A percentile compares a stretch with the other conserved stretches of the same genome.
phyloP scores from a whole-genome alignment of 768 basidiomycete species.

The Boletus rubescentipes region DNA sequence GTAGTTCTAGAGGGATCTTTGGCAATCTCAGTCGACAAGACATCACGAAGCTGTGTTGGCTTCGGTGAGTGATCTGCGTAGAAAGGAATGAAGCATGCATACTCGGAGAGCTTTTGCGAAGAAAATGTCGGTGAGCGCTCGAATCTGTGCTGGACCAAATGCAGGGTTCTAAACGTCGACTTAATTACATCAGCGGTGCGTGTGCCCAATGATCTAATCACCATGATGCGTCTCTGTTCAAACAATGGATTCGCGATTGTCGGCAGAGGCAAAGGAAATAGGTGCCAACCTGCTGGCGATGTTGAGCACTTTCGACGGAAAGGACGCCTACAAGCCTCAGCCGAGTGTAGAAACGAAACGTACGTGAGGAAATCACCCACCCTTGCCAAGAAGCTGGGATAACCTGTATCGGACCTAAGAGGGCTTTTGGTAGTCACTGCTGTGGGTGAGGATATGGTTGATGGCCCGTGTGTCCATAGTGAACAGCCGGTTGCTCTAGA shows the following conservation, averaged over 20 bases:
- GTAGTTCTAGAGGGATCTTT: constrained; percentile 19
- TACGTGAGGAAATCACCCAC: neutral
- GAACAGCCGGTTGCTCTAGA: constrained; percentile 42
- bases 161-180: constrained; percentile 57
- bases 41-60: constrained; percentile 40
- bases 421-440: constrained; percentile 51
- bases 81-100: neutral
- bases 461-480: constrained; percentile 63
- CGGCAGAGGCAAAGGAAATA: neutral
- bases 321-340: constrained; percentile 42
- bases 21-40: constrained; percentile 37
- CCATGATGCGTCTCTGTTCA: constrained; percentile 34
- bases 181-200: neutral
- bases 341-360: neutral
- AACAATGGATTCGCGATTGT: neutral
- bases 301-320: constrained; percentile 39
- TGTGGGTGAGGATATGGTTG: constrained; percentile 56
- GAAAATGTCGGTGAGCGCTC: constrained; percentile 59
- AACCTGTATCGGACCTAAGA: neutral
- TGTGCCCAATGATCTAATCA: neutral
- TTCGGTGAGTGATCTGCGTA: neutral
- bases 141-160: constrained; percentile 58
- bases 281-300: constrained; percentile 36
- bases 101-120: constrained; percentile 55
- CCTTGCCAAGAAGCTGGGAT: neutral